Percentiles rank a stretch among this genome's conserved stretches.
Evolutionary conservation across 1,139 yeast genomes (phyloP).

Genomic region (Saccharomyces hybrid): DNA sequence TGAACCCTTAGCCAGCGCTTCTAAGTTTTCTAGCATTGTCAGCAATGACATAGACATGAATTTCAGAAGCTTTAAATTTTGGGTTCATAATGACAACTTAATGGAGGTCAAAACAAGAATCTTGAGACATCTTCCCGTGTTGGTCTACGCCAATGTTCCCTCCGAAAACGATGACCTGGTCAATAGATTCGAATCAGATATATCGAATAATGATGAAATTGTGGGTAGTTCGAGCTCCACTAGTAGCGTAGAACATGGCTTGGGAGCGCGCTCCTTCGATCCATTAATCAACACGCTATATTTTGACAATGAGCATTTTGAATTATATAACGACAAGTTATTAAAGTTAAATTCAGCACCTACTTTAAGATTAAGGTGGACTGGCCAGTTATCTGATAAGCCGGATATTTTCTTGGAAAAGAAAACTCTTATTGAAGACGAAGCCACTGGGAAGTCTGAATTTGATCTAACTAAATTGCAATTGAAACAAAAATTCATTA

Average conservation of each 20-base stretch:
- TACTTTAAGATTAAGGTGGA: conserved; percentile 83
- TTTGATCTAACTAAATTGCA: conserved; percentile 42
- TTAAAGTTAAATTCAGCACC: conserved; percentile 63
- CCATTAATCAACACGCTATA: conserved; percentile 82
- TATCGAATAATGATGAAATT: conserved; percentile 33
- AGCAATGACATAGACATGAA: conserved; percentile 37
- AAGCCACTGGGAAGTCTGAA: conserved; percentile 45
- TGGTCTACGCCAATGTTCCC: conserved; percentile 54
- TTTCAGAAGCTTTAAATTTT: conserved; percentile 76
- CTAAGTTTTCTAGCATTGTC: conserved; percentile 26
- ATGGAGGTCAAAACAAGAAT: conserved; percentile 96
- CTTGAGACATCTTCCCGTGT: conserved; percentile 84
- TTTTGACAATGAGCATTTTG: conserved; percentile 78
- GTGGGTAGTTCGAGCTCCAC: conserved; percentile 26
- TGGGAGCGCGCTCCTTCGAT: conserved; percentile 47
- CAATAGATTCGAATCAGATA: conserved; percentile 28
- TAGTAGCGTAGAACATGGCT: conserved; percentile 33
- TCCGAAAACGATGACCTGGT: conserved; percentile 29
- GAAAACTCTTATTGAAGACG: conserved; percentile 55
- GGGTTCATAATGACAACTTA: conserved; percentile 93
- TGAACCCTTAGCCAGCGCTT: conserved; percentile 25
- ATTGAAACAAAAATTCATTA: conserved; percentile 72
- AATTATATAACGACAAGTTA: conserved; percentile 76
- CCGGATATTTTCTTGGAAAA: conserved; percentile 77
- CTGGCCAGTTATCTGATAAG: conserved; percentile 68